Conservation (phyloP, 2,329 filamentous ascomycete genomes). For the Fusarium sp. region DNA sequence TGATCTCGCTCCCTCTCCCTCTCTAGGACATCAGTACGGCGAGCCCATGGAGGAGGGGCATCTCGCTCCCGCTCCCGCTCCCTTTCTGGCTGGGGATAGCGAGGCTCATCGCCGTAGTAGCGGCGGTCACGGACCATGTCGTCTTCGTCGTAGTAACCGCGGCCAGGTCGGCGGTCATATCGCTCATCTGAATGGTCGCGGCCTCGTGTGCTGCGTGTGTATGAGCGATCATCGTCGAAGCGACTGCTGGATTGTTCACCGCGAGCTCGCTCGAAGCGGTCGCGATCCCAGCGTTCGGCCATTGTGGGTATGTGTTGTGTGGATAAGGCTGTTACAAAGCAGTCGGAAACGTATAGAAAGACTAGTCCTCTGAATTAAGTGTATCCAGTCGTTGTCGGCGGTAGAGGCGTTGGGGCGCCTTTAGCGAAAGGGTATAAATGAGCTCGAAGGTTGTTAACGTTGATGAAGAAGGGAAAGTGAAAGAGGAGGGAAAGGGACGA, state of each 20-base stretch:
- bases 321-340: constrained; percentile 19
- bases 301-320: constrained; percentile 39
- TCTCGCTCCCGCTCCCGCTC: constrained; percentile 46
- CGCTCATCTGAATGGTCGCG: constrained; percentile 63
- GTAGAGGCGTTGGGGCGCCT: constrained; percentile 7
- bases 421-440: constrained; percentile 23
- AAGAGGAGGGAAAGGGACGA: constrained; percentile 12
- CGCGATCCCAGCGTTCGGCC: constrained; percentile 66
- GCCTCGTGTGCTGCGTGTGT: constrained; percentile 53
- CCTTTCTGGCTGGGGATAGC: constrained; percentile 51
- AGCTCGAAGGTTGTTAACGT: constrained; percentile 3
- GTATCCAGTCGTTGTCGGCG: constrained; percentile 15
- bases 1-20: constrained; percentile 69
- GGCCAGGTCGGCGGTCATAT: constrained; percentile 59
- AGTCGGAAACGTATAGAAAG: constrained; percentile 25
- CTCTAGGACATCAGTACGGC: constrained; percentile 65
- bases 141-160: constrained; percentile 62
- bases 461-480: constrained; percentile 18
- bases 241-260: constrained; percentile 61
- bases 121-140: constrained; percentile 63
- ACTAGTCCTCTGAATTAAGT: constrained; percentile 15
- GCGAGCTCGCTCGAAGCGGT: constrained; percentile 61
- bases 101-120: constrained; percentile 67
- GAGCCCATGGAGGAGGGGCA: constrained; percentile 60
- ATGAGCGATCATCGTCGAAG: constrained; percentile 67